phyloP scores from a whole-genome alignment of 768 basidiomycete species.

The Boletales sp. region DNA sequence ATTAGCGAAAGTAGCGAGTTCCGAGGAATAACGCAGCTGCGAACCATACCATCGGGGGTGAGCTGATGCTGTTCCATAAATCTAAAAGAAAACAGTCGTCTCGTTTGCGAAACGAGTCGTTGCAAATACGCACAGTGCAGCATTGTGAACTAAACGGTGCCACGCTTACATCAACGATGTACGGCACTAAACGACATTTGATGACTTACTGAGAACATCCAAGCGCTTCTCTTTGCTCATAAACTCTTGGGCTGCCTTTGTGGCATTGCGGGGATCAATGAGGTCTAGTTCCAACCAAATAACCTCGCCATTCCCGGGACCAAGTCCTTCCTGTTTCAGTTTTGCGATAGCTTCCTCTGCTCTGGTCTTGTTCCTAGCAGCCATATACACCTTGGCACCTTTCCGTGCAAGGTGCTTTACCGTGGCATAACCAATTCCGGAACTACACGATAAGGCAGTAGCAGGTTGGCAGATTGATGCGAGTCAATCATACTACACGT shows the following conservation, averaged over 20 bases:
- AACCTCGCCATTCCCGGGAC: constrained; percentile 43
- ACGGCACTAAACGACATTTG: neutral
- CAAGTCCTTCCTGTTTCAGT: constrained; percentile 42
- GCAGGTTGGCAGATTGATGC: neutral
- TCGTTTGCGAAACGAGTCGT: neutral
- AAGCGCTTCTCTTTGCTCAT: constrained; percentile 47
- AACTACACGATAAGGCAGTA: constrained; percentile 19
- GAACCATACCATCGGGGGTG: constrained; percentile 25
- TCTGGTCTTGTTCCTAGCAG: constrained; percentile 43
- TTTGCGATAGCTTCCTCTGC: constrained; percentile 47
- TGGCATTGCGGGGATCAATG: constrained; percentile 44
- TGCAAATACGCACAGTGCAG: constrained; percentile 38
- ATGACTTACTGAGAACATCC: constrained; percentile 47
- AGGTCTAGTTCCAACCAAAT: constrained; percentile 52
- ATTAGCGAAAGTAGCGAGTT: neutral
- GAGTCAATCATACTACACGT: neutral
- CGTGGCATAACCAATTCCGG: constrained; percentile 50
- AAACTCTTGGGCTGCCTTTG: constrained; percentile 46
- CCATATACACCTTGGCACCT: constrained; percentile 61
- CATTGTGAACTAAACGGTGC: constrained; percentile 49
- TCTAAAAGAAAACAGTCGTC: constrained; percentile 15
- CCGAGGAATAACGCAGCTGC: neutral
- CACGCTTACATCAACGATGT: neutral
- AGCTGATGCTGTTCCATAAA: constrained; percentile 17
- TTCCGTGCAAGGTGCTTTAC: constrained; percentile 47